Evolutionary conservation across 768 basidiomycete species (phyloP), one percentile per base, ranked within the genome.

Genomic region (Xerocomellus amylosporus): DNA sequence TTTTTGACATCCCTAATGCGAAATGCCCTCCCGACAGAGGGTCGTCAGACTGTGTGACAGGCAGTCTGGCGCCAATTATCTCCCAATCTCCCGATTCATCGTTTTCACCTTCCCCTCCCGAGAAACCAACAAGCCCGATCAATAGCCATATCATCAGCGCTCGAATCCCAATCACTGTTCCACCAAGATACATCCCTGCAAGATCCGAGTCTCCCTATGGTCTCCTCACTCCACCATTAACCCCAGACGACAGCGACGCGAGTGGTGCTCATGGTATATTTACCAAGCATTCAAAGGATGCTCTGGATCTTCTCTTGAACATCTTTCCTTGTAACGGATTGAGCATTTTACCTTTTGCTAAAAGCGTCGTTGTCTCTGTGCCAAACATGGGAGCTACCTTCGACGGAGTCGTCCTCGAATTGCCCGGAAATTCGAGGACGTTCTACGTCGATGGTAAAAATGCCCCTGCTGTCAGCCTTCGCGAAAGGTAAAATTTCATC

Each of bases 1-100:
- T 77, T 91, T 93, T 93, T 93, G 91, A 93, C 90, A 79, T 77
- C 80, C 89, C 90, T 63, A 86, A 81, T 67, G 75, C 74, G 61
- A 93, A 93, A 93, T 93, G 91, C 91, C 91, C 90, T 90, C 90
- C 90, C 64, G 86, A 90, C 70, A 69, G 91, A 88, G 91, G 91
- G 91, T 93, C 91, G 90, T 86, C 84, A 79, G 84, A 82, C 81
- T 86, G 89, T 83, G 91, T 93, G 91, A 93, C 87, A 93, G 91
- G 82, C 88, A 81, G 85, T 77, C 81, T 82, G 86, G 82, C 89
- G 90, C 77, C 78, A 69, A 74, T 71, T 58, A 73, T 77, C 64
- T 76, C 81, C 67, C 72, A 74, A 72, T 71, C 75, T 62, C 73
- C 76, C 54, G 59, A 64, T 57, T 67, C 70, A 48, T 65, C 60